Percentiles rank a stretch among this genome's conserved stretches.
Conservation (phyloP, 768 basidiomycete species). For the Agaricus blazei region DNA sequence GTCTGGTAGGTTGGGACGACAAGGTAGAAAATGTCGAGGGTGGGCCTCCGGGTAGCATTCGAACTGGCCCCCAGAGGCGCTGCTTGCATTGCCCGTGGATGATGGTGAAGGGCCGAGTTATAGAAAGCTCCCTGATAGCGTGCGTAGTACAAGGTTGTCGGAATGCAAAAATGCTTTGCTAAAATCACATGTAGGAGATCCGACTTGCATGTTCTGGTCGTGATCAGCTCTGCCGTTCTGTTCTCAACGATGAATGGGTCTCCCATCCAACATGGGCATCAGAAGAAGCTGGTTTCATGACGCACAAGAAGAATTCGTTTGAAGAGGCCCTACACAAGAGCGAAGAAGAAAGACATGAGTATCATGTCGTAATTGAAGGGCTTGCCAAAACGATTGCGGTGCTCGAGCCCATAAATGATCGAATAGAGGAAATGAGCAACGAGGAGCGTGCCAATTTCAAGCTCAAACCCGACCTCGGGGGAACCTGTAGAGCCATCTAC, state of each 20-base stretch:
- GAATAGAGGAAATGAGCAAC: slow-evolving; percentile 83
- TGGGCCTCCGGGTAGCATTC: slow-evolving; percentile 74
- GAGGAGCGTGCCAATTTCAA: slow-evolving; percentile 83
- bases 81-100: slow-evolving; percentile 74
- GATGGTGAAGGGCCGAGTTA: slow-evolving; percentile 94
- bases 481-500: slow-evolving; percentile 81
- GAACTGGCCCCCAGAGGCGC: slow-evolving; percentile 73
- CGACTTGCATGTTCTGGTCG: slow-evolving; percentile 89
- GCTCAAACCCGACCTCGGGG: slow-evolving; percentile 86
- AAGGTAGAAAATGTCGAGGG: slow-evolving; percentile 52
- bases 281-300: slow-evolving; percentile 89
- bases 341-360: slow-evolving; percentile 98
- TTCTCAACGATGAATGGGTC: slow-evolving; percentile 97
- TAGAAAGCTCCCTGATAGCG: slow-evolving; percentile 80
- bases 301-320: slow-evolving; percentile 95
- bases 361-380: slow-evolving; percentile 91
- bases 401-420: slow-evolving; percentile 79
- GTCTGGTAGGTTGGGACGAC: slow-evolving; percentile 77
- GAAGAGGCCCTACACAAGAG: slow-evolving; percentile 96
- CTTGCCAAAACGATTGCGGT: slow-evolving; percentile 86
- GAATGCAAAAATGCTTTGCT: neutral
- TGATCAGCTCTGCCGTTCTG: slow-evolving; percentile 90
- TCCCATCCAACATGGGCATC: slow-evolving; percentile 98
- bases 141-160: slow-evolving; percentile 37
- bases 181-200: slow-evolving; percentile 58